Percentiles rank a stretch among this genome's conserved stretches.
Conservation (phyloP, 345 rosid species). For the Lenwebbia sp. region DNA sequence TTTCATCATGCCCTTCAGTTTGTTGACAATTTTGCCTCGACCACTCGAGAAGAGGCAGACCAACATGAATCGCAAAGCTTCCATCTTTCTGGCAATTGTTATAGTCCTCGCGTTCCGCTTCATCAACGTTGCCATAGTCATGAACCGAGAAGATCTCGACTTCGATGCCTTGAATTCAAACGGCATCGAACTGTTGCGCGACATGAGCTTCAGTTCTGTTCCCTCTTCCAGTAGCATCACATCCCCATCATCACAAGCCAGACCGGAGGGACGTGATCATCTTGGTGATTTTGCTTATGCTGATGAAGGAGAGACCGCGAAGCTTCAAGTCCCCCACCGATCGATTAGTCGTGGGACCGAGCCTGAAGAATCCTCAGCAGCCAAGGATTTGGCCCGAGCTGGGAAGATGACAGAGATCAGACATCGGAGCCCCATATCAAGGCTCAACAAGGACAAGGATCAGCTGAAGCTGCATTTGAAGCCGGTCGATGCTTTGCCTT, state of each 20-base stretch:
- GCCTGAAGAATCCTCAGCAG: not conserved
- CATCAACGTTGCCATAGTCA: not conserved
- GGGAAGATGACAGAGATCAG: constrained; percentile 49
- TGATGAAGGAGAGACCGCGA: not conserved
- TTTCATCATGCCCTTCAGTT: not conserved
- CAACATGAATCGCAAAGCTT: not conserved
- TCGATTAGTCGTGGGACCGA: rapidly evolving
- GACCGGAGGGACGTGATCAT: not conserved
- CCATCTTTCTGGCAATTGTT: not conserved
- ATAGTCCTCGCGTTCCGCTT: not conserved
- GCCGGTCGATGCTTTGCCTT: not conserved
- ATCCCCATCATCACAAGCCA: not conserved
- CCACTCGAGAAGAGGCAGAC: not conserved
- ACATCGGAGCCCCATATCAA: constrained; percentile 47
- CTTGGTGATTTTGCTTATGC: not conserved
- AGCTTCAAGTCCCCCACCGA: not conserved
- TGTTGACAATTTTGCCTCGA: not conserved
- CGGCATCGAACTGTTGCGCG: not conserved
- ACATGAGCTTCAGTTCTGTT: not conserved
- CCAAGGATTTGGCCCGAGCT: constrained; percentile 46
- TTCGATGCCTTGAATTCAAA: not conserved
- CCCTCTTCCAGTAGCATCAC: not conserved
- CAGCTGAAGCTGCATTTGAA: not conserved
- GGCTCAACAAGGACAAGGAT: constrained; percentile 11
- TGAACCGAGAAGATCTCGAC: not conserved